Base-by-base conservation (phyloP, 495 filamentous ascomycete species). In the Aspergillus conjunctus region DNA sequence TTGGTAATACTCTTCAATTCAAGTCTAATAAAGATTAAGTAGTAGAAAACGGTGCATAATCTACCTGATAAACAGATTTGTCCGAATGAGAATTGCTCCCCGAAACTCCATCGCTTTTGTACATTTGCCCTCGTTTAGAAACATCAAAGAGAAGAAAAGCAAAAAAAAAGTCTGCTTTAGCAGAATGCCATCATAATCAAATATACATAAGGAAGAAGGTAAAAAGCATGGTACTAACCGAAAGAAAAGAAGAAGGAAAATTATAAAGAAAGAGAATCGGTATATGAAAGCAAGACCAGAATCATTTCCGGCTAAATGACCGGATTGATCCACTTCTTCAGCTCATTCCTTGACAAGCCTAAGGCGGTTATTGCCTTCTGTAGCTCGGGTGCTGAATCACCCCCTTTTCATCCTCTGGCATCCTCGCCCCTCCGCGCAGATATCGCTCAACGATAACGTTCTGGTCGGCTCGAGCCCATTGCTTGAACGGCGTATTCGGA, bases 401-500 rank as follows among this genome's bases (percentile, higher is more conserved):
- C 0, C 76, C 76, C 14, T 70, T 72, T 17, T 72, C 71, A 57
- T 79, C 73, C 7, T 72, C 37, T 17, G 59, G 65, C 7, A 73
- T 56, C 21, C 55, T 64, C 4, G 60, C 52, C 4, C 75, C 68
- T 0, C 75, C 75, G 14, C 72, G 71, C 14, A 66, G 72, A 7
- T 56, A 34, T 2, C 68, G 67, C 18, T 75, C 73, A 18, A 22
- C 48, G 2, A 71, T 43, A 15, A 73, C 63, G 34, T 78, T 75
- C 51, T 71, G 69, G 48, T 77, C 73, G 10, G 70, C 73, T 31
- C 70, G 62, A 12, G 72, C 75, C 76, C 76, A 81, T 15, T 63
- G 60, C 60, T 79, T 81, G 63, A 80, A 77, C 0, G 77, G 74
- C 3, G 78, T 79, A 33, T 73, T 65, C 10, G 61, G 66, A 37